These are phyloP conservation scores for Lentinula sp. DNA, from an alignment of 768 basidiomycete genomes.

Conservation along the genomic window DNA sequence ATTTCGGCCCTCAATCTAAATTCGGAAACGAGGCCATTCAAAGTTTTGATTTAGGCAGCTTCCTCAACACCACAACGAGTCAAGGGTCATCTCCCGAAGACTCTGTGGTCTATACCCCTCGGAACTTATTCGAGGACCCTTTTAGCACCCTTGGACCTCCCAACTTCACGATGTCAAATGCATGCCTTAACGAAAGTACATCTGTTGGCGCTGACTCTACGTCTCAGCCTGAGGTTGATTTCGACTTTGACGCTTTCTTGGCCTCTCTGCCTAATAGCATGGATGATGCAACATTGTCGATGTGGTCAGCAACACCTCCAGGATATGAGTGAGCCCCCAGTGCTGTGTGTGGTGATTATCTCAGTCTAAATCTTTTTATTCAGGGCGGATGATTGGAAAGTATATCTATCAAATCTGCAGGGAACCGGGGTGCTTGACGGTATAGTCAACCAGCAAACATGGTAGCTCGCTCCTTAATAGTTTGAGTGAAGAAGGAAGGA, in stretches of 20 bases:
- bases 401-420: slow-evolving; percentile 33
- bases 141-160: background rate
- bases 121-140: background rate
- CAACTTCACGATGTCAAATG: background rate
- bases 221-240: background rate
- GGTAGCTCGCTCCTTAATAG: background rate
- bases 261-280: slow-evolving; percentile 21
- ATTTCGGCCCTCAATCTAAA: background rate
- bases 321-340: slow-evolving; percentile 49
- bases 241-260: slow-evolving; percentile 10
- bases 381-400: slow-evolving; percentile 38
- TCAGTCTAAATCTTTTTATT: background rate
- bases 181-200: background rate
- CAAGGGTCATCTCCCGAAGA: background rate
- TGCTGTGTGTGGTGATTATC: slow-evolving; percentile 2
- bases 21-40: background rate
- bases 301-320: slow-evolving; percentile 59
- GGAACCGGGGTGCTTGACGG: slow-evolving; percentile 1
- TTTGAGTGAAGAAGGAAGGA: too few relatives aligned
- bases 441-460: background rate
- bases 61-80: background rate
- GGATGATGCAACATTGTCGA: slow-evolving; percentile 46
- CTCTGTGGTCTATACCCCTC: background rate
- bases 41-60: background rate
- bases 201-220: background rate